These are phyloP conservation scores for Carnegiea gigantea DNA, from an alignment of 179 eudicot species.

Conservation along the genomic window DNA sequence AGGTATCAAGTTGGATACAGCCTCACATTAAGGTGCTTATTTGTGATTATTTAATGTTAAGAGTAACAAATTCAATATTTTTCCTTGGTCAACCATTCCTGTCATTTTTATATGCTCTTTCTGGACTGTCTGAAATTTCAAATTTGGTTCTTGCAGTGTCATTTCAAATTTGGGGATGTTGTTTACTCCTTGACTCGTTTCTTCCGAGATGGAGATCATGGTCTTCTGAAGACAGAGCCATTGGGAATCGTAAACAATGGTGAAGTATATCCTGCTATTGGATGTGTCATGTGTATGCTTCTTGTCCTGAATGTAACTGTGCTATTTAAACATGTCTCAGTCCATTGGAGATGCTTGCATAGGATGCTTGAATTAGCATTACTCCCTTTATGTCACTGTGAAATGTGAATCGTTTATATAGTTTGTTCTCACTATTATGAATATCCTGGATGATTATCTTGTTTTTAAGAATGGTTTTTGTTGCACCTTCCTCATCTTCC, in stretches of 20 bases:
- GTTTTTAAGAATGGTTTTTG: background rate
- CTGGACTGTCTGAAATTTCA: constrained; percentile 12
- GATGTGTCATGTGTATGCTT: background rate
- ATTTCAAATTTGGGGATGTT: constrained; percentile 86
- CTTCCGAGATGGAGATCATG: constrained; percentile 66
- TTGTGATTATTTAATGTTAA: background rate
- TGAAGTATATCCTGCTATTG: constrained; percentile 24
- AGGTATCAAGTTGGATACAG: constrained; percentile 92
- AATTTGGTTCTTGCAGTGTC: constrained; percentile 54
- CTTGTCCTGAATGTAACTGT: constrained; percentile 10
- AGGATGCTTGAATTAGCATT: constrained; percentile 1
- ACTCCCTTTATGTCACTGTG: background rate
- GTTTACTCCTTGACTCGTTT: constrained; percentile 89
- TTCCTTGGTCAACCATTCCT: background rate
- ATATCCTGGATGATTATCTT: background rate
- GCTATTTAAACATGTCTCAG: background rate
- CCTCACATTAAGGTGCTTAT: constrained; percentile 82
- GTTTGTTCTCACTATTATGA: background rate
- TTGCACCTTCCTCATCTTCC: background rate
- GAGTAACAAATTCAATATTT: background rate
- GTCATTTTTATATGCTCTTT: constrained; percentile 7
- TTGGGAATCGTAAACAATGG: constrained; percentile 35
- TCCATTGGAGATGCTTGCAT: background rate
- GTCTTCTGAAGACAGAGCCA: constrained; percentile 51
- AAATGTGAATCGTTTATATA: background rate